Evolutionary conservation across 106 monocot genomes (phyloP).

Genomic region (Gastrodia elata): DNA sequence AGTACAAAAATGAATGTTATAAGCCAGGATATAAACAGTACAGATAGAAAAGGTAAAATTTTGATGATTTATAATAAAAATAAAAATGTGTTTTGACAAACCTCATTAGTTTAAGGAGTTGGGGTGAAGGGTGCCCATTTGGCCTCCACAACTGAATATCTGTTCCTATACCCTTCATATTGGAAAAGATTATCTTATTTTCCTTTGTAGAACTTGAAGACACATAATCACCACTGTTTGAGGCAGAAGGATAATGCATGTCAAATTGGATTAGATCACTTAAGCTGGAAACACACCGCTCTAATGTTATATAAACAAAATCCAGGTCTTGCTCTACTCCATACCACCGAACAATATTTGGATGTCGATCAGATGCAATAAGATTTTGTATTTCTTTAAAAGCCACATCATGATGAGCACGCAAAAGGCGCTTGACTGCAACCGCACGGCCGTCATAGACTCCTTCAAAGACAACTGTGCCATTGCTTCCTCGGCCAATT

Average conservation of each 20-base stretch:
- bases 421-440: slow-evolving; percentile 83
- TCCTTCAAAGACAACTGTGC: slow-evolving; percentile 89
- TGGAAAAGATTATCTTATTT: slow-evolving; percentile 8
- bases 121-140: slow-evolving; percentile 71
- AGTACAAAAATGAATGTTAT: background rate
- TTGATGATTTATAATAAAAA: background rate
- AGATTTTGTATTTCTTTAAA: slow-evolving; percentile 82
- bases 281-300: slow-evolving; percentile 74
- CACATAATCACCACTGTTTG: slow-evolving; percentile 3
- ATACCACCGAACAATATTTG: slow-evolving; percentile 87
- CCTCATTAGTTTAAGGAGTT: slow-evolving; percentile 91
- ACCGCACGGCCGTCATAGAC: slow-evolving; percentile 67
- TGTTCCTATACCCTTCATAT: slow-evolving; percentile 13
- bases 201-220: slow-evolving; percentile 16
- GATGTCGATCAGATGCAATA: slow-evolving; percentile 86
- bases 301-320: slow-evolving; percentile 94
- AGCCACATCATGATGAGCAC: slow-evolving; percentile 80
- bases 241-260: slow-evolving; percentile 23
- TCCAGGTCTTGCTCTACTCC: slow-evolving; percentile 82
- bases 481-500: slow-evolving; percentile 97
- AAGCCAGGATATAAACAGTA: background rate
- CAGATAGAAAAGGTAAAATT: background rate
- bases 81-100: slow-evolving; percentile 18
- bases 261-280: slow-evolving; percentile 58
- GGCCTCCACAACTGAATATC: slow-evolving; percentile 61